Percentiles rank a stretch among this genome's conserved stretches.
Evolutionary conservation across 2,329 filamentous ascomycete species (phyloP).

Genomic region (Fonsecaea monophora): DNA sequence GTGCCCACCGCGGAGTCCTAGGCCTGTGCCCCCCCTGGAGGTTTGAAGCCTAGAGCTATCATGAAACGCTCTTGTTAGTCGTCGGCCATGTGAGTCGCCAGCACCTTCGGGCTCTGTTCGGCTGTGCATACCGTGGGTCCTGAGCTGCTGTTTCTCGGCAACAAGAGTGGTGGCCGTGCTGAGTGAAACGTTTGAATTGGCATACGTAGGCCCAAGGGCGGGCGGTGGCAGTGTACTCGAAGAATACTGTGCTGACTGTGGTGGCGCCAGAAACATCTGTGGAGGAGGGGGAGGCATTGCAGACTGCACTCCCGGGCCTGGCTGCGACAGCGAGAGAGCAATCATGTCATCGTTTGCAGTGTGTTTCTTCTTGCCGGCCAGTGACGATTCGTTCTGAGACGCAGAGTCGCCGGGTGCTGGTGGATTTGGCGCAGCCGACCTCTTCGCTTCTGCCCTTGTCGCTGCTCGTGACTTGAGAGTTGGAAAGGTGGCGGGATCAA

Average conservation of each 20-base stretch:
- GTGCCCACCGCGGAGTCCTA: background rate
- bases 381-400: constrained; percentile 24
- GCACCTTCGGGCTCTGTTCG: background rate
- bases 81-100: background rate
- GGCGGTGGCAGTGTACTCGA: background rate
- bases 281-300: constrained; percentile 24
- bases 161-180: constrained; percentile 33
- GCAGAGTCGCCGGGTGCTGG: constrained; percentile 30
- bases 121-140: background rate
- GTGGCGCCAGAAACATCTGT: constrained; percentile 1
- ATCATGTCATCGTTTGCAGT: background rate
- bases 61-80: background rate
- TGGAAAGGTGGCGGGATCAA: constrained; percentile 46
- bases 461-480: constrained; percentile 33
- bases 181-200: constrained; percentile 27
- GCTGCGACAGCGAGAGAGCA: background rate
- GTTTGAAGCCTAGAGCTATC: background rate
- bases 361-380: background rate
- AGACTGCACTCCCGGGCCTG: background rate
- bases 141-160: constrained; percentile 1
- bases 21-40: background rate
- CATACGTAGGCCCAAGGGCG: background rate
- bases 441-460: background rate
- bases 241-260: constrained; percentile 2
- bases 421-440: background rate